Conservation (phyloP, 2,329 filamentous ascomycete genomes). For the Talaromyces marneffei region DNA sequence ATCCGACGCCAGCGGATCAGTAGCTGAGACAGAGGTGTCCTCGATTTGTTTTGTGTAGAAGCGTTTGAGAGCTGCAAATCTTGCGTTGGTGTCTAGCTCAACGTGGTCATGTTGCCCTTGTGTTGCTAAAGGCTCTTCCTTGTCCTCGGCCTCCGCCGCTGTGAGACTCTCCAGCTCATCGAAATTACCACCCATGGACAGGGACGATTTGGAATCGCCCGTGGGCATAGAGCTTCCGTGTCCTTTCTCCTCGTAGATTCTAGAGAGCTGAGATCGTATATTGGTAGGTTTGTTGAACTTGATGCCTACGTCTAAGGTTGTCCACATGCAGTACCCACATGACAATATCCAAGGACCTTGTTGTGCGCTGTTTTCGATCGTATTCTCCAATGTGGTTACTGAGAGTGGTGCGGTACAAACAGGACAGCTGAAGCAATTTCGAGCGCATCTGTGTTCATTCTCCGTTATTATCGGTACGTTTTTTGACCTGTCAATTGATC, state of each 20-base stretch:
- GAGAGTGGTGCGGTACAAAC: constrained; percentile 75
- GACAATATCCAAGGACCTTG: constrained; percentile 67
- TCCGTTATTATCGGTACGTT: constrained; percentile 11
- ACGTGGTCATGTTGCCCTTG: constrained; percentile 21
- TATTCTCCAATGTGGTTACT: constrained; percentile 64
- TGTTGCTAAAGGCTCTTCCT: constrained; percentile 7
- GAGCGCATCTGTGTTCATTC: constrained; percentile 61
- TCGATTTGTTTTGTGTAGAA: constrained; percentile 80
- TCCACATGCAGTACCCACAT: constrained; percentile 92
- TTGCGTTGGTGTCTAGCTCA: constrained; percentile 57
- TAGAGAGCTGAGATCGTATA: constrained; percentile 72
- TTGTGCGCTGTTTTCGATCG: constrained; percentile 34
- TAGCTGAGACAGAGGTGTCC: constrained; percentile 51
- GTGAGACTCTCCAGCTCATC: constrained; percentile 5
- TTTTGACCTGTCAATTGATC: constrained; percentile 25
- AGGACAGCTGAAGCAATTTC: constrained; percentile 94
- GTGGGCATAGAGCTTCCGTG: constrained; percentile 34
- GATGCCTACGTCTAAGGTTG: constrained; percentile 79
- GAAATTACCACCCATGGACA: constrained; percentile 25
- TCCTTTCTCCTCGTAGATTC: constrained; percentile 52
- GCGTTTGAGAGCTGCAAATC: constrained; percentile 66
- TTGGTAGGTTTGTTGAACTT: constrained; percentile 84
- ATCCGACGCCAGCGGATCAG: constrained; percentile 48
- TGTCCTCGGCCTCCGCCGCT: constrained; percentile 28
- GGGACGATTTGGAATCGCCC: constrained; percentile 32